Evolutionary conservation across 148 eudicot genomes (phyloP).

Genomic region (Camellia granthamiana): DNA sequence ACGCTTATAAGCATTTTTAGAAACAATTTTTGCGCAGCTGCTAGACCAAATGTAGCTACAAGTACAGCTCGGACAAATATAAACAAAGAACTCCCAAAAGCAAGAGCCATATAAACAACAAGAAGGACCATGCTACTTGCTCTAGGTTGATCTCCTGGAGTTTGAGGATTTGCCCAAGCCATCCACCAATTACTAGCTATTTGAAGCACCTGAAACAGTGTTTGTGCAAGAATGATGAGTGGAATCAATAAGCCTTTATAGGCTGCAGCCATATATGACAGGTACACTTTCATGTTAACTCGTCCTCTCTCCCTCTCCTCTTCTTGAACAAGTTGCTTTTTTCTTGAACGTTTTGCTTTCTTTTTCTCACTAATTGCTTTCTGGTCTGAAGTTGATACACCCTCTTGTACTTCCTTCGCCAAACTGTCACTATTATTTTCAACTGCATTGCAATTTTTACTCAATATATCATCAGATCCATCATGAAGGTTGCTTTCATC

Average conservation of each 20-base stretch:
- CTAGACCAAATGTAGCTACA: slow-evolving; percentile 88
- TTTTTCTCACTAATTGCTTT: slow-evolving; percentile 83
- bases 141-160: slow-evolving; percentile 65
- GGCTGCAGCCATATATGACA: slow-evolving; percentile 88
- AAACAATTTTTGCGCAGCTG: slow-evolving; percentile 82
- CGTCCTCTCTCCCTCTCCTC: slow-evolving; percentile 89
- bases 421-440: slow-evolving; percentile 32
- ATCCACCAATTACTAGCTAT: slow-evolving; percentile 99
- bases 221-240: slow-evolving; percentile 74
- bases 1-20: slow-evolving; percentile 67
- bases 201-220: slow-evolving; percentile 78
- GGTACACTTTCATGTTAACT: slow-evolving; percentile 85
- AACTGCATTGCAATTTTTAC: slow-evolving; percentile 40
- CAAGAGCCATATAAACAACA: slow-evolving; percentile 91
- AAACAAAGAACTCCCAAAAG: slow-evolving; percentile 89
- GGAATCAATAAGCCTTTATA: slow-evolving; percentile 85
- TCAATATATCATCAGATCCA: slow-evolving; percentile 27
- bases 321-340: slow-evolving; percentile 91
- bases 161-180: slow-evolving; percentile 98
- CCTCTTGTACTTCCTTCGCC: slow-evolving; percentile 59
- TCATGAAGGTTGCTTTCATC: slow-evolving; percentile 40
- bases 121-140: slow-evolving; percentile 68
- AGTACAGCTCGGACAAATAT: slow-evolving; percentile 82
- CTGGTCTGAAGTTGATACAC: slow-evolving; percentile 47
- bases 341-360: slow-evolving; percentile 82